Evolutionary conservation across 148 eudicot species (phyloP), one percentile per base, ranked within the genome.

Genomic region (Polygonum aviculare): DNA sequence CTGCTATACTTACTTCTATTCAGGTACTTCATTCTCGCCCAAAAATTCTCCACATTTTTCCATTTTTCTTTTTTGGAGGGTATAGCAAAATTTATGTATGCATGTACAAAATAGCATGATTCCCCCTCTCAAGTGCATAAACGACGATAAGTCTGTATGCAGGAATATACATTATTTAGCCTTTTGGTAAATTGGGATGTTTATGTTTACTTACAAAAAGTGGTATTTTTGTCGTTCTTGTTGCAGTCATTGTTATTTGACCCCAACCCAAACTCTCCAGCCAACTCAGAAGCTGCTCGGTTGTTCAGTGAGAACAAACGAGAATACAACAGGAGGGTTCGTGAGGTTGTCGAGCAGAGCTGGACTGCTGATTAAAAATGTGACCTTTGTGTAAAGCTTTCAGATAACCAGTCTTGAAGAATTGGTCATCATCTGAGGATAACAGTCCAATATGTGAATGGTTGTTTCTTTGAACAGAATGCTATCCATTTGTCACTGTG

Each of bases 1-100:
- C 83, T 50, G 83, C 83, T 54, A 81, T 81, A 74, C 83, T 81
- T 50, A 78, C 80, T 76, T 81, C 83, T 52, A 74, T 81, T 33
- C 83, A 81, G 83, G 83, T 90, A 70, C 63, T 18, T 44, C 22
- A 72, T 44, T 80, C 33, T 48, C 75, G 19, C 16, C 54, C 19
- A 50, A 3, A 67, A 15, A 35, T 33, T 67, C 44, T 67, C n/a
- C 36, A 36, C 11, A 57, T 57, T 9, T 21, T 9, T 7, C 1
- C 47, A 8, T 19, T 2, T 22, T 26, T 60, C 14, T 26, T 60
- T 0, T 67, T 19, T 36, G 72, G 44, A 38, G 16, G 16, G 38
- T 67, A 67, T 62, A 67, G 16, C 44, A 35, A 38, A 33, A 67
- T 6, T 67, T 15, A 19, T 65, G 69, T 33, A 62, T 62, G 19